phyloP scores from a whole-genome alignment of 768 basidiomycete genomes.

The Suillus fuscotomentosus region DNA sequence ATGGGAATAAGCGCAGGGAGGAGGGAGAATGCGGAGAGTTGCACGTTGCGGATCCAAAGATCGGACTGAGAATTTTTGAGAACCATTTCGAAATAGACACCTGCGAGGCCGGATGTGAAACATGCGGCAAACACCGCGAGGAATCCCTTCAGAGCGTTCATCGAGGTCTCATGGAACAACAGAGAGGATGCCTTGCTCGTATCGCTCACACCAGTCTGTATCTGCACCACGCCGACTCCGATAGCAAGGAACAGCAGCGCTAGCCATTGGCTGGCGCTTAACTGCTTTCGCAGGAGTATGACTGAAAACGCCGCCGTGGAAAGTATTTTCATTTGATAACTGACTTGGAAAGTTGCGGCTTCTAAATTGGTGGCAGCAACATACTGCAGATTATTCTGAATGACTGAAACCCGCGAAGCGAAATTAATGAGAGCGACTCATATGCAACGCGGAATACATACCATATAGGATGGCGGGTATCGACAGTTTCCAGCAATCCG shows the following conservation, averaged over 20 bases:
- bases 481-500: conserved; percentile 96
- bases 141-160: conserved; percentile 86
- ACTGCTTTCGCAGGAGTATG: conserved; percentile 70
- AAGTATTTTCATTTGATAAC: conserved; percentile 96
- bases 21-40: conserved; percentile 91
- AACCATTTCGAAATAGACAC: conserved; percentile 98
- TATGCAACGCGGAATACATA: conserved; percentile 25
- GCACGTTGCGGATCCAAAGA: conserved; percentile 96
- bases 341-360: conserved; percentile 95
- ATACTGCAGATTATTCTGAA: conserved; percentile 96
- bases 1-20: conserved; percentile 85
- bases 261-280: conserved; percentile 78
- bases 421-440: conserved; percentile 6
- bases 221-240: conserved; percentile 88
- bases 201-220: conserved; percentile 49
- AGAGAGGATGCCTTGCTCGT: conserved; percentile 26
- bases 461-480: conserved; percentile 95
- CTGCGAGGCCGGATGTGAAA: conserved; percentile 93
- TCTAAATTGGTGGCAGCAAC: conserved; percentile 92
- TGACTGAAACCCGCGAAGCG: conserved; percentile 42
- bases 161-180: conserved; percentile 45
- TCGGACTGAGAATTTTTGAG: conserved; percentile 87
- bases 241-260: conserved; percentile 82
- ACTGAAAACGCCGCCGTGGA: conserved; percentile 92
- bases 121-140: conserved; percentile 88